Evolutionary conservation across 2,329 filamentous ascomycete species (phyloP).

Genomic region (Knoxdaviesia capensis): DNA sequence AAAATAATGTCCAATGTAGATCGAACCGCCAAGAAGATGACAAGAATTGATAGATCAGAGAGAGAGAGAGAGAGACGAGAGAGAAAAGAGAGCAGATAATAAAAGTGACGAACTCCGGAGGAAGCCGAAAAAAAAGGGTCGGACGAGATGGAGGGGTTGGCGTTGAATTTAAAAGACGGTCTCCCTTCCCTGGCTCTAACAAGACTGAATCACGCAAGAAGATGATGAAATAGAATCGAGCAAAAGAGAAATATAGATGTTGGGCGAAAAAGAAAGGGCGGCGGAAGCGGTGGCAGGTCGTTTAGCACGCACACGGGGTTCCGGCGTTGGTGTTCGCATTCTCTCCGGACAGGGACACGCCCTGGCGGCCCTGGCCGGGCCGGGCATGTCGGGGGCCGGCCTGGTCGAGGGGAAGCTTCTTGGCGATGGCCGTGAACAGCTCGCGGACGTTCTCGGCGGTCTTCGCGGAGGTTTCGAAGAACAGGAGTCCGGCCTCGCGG

Average conservation of each 20-base stretch:
- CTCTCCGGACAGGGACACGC: slow-evolving; percentile 35
- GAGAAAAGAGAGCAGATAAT: neutral
- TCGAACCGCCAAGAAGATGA: slow-evolving; percentile 2
- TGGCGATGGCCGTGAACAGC: slow-evolving; percentile 91
- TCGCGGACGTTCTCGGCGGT: slow-evolving; percentile 91
- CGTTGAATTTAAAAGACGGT: neutral
- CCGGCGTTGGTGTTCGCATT: slow-evolving; percentile 34
- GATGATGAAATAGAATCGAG: too few relatives aligned
- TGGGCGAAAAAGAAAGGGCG: too few relatives aligned
- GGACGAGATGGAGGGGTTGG: too few relatives aligned
- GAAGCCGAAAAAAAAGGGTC: neutral
- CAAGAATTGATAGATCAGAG: neutral
- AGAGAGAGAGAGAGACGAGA: slow-evolving; percentile 2
- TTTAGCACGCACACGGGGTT: slow-evolving; percentile 36
- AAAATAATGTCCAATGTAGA: neutral
- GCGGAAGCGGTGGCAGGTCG: slow-evolving; percentile 1
- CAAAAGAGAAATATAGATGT: too few relatives aligned
- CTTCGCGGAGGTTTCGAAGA: slow-evolving; percentile 98
- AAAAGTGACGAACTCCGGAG: neutral
- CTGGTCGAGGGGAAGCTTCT: slow-evolving; percentile 92
- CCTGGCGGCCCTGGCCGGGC: slow-evolving; percentile 32
- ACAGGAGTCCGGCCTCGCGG: slow-evolving; percentile 77
- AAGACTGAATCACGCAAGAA: too few relatives aligned
- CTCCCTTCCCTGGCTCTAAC: too few relatives aligned
- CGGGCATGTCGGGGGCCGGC: slow-evolving; percentile 77